Evolutionary conservation across 495 filamentous ascomycete genomes (phyloP).

Genomic region (Penicillium argentinense): DNA sequence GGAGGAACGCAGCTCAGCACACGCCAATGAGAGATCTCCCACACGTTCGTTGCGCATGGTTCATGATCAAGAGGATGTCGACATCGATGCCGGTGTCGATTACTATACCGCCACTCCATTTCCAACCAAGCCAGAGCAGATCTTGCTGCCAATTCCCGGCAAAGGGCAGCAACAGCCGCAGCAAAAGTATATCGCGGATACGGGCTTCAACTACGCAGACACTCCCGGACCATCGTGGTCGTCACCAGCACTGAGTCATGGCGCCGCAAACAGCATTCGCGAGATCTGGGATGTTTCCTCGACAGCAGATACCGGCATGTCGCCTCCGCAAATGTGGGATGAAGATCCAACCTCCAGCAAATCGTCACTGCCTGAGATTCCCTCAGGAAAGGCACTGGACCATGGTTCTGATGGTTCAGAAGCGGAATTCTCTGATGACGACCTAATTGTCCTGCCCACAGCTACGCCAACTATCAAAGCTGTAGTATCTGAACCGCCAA

Average conservation of each 20-base stretch:
- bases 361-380: constrained; percentile 39
- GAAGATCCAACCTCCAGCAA: constrained; percentile 46
- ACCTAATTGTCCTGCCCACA: constrained; percentile 34
- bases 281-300: constrained; percentile 45
- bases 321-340: constrained; percentile 45
- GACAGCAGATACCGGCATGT: constrained; percentile 41
- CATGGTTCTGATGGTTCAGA: constrained; percentile 23
- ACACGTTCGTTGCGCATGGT: constrained; percentile 38
- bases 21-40: constrained; percentile 46
- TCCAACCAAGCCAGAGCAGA: constrained; percentile 54
- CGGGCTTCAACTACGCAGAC: constrained; percentile 28
- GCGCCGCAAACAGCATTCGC: constrained; percentile 29
- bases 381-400: constrained; percentile 25
- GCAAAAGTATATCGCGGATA: constrained; percentile 36
- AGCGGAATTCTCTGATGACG: constrained; percentile 40
- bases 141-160: constrained; percentile 47
- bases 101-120: constrained; percentile 49
- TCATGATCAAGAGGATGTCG: constrained; percentile 35
- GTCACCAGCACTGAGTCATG: constrained; percentile 30
- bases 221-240: constrained; percentile 18
- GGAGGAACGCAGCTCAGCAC: constrained; percentile 54
- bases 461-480: constrained; percentile 44
- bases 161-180: constrained; percentile 43
- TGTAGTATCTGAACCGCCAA: constrained; percentile 32
- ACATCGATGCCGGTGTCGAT: no score